A percentile compares a stretch with the other conserved stretches of the same genome.
phyloP scores from a whole-genome alignment of 75 land plant species.

The Pinus tabuliformis region DNA sequence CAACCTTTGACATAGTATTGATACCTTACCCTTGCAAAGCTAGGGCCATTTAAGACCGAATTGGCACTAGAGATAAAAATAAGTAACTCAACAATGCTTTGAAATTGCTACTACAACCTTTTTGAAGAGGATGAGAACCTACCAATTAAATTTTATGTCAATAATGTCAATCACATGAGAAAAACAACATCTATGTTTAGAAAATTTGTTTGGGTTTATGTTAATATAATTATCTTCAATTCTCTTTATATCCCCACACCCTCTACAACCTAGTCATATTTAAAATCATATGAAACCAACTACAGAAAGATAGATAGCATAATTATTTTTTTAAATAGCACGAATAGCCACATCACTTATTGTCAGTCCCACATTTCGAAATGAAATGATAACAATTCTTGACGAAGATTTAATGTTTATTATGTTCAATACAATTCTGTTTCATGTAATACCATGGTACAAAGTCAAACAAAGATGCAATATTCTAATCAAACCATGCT shows the following conservation, averaged over 20 bases:
- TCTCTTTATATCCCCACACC: constrained; percentile 53
- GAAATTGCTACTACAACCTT: no score
- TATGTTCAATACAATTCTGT: constrained; percentile 77
- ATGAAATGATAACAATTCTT: constrained; percentile 73
- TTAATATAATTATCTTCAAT: constrained; percentile 59
- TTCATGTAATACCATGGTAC: constrained; percentile 23
- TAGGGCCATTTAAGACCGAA: no score
- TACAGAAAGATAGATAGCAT: not conserved
- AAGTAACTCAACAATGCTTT: no score
- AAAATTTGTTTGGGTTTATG: constrained; percentile 36
- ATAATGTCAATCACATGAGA: no score
- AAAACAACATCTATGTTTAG: constrained; percentile 22
- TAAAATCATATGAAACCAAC: not conserved
- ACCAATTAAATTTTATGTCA: no score
- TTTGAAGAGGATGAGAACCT: no score
- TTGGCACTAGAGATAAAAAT: no score
- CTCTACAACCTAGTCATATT: constrained; percentile 42
- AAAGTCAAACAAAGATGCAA: not conserved
- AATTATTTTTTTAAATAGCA: not conserved
- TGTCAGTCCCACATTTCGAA: constrained; percentile 78
- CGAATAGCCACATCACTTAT: constrained; percentile 18
- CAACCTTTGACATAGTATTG: no score
- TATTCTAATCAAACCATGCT: not conserved
- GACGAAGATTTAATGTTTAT: constrained; percentile 66
- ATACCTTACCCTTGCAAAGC: no score